Conservation (phyloP, 345 rosid genomes). For the Citrus trifoliata region DNA sequence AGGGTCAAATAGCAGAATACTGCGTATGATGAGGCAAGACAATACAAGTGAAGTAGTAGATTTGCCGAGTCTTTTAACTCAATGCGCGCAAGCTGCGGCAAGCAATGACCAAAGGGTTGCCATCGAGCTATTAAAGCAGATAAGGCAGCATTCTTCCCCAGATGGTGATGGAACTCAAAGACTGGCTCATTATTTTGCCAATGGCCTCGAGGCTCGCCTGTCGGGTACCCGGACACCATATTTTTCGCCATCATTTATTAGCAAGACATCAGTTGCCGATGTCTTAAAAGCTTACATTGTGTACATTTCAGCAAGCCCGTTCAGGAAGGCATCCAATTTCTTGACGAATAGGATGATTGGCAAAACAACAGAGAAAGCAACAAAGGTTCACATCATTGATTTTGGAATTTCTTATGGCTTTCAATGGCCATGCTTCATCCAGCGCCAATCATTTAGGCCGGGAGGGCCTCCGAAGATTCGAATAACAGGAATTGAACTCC, state of each 20-base stretch:
- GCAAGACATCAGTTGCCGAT: constrained; percentile 20
- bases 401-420: constrained; percentile 55
- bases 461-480: constrained; percentile 58
- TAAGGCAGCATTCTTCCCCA: constrained; percentile 34
- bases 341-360: constrained; percentile 34
- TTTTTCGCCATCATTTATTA: constrained; percentile 4
- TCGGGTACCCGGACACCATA: constrained; percentile 19
- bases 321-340: constrained; percentile 33
- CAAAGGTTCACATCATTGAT: constrained; percentile 47
- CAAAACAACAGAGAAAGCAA: constrained; percentile 31
- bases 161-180: constrained; percentile 36
- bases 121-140: constrained; percentile 28
- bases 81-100: constrained; percentile 33
- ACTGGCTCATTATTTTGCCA: constrained; percentile 38
- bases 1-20: constrained; percentile 9
- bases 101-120: constrained; percentile 28
- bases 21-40: background rate
- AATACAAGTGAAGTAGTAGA: constrained; percentile 23
- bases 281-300: constrained; percentile 22
- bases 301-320: constrained; percentile 14
- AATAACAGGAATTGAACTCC: constrained; percentile 54
- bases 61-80: constrained; percentile 28
- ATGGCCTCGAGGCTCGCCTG: constrained; percentile 39
- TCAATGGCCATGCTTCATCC: constrained; percentile 64
- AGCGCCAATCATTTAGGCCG: constrained; percentile 40